phyloP scores from a whole-genome alignment of 257 asterid species.

The Galeopsis tetrahit region DNA sequence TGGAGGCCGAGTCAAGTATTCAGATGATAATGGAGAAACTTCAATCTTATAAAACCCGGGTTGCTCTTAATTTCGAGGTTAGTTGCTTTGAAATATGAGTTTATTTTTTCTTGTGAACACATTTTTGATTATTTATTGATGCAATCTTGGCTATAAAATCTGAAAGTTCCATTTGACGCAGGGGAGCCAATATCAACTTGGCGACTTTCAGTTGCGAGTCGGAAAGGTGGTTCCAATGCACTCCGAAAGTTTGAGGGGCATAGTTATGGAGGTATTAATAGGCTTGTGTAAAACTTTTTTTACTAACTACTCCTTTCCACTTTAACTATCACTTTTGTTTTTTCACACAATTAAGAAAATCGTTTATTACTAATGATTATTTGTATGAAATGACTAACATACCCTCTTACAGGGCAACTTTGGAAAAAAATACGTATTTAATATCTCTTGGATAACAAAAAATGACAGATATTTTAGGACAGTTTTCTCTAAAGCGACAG shows the following conservation, averaged over 20 bases:
- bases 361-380: no score
- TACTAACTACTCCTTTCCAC: no score
- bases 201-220: conserved; percentile 93
- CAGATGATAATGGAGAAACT: conserved; percentile 92
- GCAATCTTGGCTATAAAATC: background rate
- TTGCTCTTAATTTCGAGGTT: conserved; percentile 91
- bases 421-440: no score
- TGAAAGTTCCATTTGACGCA: conserved; percentile 29
- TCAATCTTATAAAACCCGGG: conserved; percentile 87
- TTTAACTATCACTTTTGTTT: no score
- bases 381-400: no score
- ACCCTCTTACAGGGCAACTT: no score
- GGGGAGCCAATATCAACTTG: conserved; percentile 86
- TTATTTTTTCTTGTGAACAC: background rate
- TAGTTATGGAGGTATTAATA: conserved; percentile 83
- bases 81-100: conserved; percentile 27
- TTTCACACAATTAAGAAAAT: no score
- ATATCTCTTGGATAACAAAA: no score
- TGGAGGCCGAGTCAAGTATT: conserved; percentile 80
- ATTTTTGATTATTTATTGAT: background rate
- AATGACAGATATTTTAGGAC: no score
- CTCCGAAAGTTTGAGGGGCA: conserved; percentile 91
- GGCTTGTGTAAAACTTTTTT: background rate
- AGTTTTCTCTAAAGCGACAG: no score
- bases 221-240: conserved; percentile 90